Evolutionary conservation across 2,329 filamentous ascomycete species (phyloP), one percentile per base, ranked within the genome.

Genomic region (Trichoderma koningii): DNA sequence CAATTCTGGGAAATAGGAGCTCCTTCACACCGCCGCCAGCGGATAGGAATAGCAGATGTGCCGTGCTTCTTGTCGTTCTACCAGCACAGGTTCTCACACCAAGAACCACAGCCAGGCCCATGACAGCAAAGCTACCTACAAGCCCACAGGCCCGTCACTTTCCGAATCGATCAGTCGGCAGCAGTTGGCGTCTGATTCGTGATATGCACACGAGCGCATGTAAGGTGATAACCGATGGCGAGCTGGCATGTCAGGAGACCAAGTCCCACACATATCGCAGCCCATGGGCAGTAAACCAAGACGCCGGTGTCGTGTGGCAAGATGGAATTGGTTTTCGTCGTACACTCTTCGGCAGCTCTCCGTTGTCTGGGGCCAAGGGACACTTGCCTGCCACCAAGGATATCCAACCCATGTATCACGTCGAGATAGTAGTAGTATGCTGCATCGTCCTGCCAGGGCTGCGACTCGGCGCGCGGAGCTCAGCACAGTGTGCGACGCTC

Each of bases 1-100:
- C 44, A 47, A 21, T 23, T 34, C 38, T 45, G 41, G 38, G 26
- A 62, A 62, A 62, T 53, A 62, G 59, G 59, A 62, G 59, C 44
- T 21, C 50, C 15, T 50, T 38, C 34, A 47, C 59, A 62, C 59
- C 59, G 59, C 59, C 41, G 59, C 59, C 17, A 45, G 28, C 14
- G 23, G 1, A 23, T 34, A 23, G 41, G 41, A 50, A 53, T 47
- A 19, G 10, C 4, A 38, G 34, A 38, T 9, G 10, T 38, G 30
- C 10, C 34, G 34, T 38, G 34, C 34, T 38, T 38, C 34, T 44
- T 53, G 38, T 44, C 34, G 23, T 53, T 12, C 48, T 53, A 28
- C 28, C 47, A 53, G 38, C 12, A 53, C n/a, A 14, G 17, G 7
- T 38, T 42, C 48, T 51, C 38, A 38, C 57, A 51, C 21, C 15